Percentiles rank a stretch among this genome's conserved stretches.
Conservation (phyloP, 2,329 filamentous ascomycete genomes). For the Aspergillus sp. region DNA sequence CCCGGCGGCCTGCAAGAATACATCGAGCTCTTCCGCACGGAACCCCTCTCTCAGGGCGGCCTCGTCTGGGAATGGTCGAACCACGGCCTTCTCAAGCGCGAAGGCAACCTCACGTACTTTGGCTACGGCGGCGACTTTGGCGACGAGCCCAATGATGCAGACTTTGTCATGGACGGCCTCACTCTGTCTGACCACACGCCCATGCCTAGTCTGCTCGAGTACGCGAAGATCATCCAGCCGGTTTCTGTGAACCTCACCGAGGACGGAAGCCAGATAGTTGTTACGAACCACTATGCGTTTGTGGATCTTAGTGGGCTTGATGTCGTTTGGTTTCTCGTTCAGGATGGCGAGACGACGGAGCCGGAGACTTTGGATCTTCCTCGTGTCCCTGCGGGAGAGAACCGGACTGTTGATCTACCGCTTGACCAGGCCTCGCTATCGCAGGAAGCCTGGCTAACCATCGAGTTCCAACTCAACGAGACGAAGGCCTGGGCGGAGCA, state of each 20-base stretch:
- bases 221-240: conserved; percentile 62
- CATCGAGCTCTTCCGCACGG: conserved; percentile 63
- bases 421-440: conserved; percentile 9
- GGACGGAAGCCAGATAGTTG: conserved; percentile 36
- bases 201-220: conserved; percentile 61
- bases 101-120: conserved; percentile 47
- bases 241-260: conserved; percentile 50
- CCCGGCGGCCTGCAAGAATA: conserved; percentile 73
- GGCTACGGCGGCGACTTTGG: conserved; percentile 68
- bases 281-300: conserved; percentile 59
- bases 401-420: conserved; percentile 2
- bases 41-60: conserved; percentile 68
- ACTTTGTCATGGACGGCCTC: conserved; percentile 67
- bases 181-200: conserved; percentile 56
- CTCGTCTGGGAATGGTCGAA: conserved; percentile 71
- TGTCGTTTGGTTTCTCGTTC: conserved; percentile 26
- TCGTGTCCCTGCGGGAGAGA: conserved; percentile 48
- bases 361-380: conserved; percentile 46
- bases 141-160: conserved; percentile 63
- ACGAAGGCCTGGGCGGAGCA: conserved; percentile 56
- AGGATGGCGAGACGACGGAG: conserved; percentile 30
- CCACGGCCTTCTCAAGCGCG: conserved; percentile 57
- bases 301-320: conserved; percentile 49
- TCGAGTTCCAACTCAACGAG: conserved; percentile 51
- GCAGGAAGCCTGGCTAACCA: conserved; percentile 45